Percentiles rank a stretch among this genome's conserved stretches.
Evolutionary conservation across 1,139 yeast genomes (phyloP).

Genomic region (Sugiyamaella sp.): DNA sequence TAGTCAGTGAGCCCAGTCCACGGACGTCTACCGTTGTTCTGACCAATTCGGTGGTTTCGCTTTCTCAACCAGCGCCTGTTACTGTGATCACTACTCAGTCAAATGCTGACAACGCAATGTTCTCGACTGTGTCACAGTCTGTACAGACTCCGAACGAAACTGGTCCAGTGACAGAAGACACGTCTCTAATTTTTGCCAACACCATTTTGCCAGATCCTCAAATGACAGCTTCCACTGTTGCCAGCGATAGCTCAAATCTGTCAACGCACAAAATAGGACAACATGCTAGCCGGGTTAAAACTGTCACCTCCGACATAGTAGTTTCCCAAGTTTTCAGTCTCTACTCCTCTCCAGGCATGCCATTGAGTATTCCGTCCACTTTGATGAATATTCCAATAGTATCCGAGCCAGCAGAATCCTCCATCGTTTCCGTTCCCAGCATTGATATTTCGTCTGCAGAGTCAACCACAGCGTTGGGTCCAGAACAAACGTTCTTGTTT

Average conservation of each 20-base stretch:
- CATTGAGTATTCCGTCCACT: constrained; percentile 12
- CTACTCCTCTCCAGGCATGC: constrained; percentile 6
- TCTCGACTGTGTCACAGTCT: no score
- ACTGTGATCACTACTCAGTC: background rate
- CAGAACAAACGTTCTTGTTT: background rate
- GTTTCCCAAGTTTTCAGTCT: constrained; percentile 15
- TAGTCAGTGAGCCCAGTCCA: background rate
- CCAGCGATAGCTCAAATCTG: background rate
- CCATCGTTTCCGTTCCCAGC: background rate
- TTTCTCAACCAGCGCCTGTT: background rate
- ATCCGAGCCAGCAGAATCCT: background rate
- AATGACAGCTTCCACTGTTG: background rate
- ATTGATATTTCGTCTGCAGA: background rate
- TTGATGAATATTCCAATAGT: constrained; percentile 12
- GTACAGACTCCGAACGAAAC: no score
- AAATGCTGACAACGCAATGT: background rate
- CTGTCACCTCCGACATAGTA: background rate
- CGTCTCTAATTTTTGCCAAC: background rate
- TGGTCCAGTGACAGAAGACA: background rate
- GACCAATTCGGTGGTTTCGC: background rate
- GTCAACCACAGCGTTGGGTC: no score
- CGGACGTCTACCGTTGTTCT: constrained; percentile 1
- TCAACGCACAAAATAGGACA: background rate
- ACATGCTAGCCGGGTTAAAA: background rate
- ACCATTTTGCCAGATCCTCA: background rate